Conservation (phyloP, 2,329 filamentous ascomycete genomes). For the Davidsoniella australis region DNA sequence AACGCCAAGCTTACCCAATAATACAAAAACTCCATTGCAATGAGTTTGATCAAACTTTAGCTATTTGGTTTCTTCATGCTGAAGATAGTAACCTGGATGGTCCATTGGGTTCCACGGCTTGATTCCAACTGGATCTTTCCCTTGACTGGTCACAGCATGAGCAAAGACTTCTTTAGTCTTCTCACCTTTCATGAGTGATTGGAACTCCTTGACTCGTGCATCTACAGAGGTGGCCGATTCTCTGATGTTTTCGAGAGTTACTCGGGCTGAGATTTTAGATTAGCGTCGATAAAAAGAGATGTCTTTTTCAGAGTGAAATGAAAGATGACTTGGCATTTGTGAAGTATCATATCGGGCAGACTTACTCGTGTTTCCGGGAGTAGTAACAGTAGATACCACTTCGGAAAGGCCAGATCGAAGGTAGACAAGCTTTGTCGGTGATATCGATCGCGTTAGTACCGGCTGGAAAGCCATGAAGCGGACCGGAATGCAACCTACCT, state of each 20-base stretch:
- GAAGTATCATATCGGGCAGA: neutral
- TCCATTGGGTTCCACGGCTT: constrained; percentile 41
- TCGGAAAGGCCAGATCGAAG: constrained; percentile 12
- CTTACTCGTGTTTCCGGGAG: constrained; percentile 7
- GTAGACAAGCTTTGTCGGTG: constrained; percentile 8
- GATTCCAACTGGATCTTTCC: constrained; percentile 38
- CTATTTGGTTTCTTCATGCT: neutral
- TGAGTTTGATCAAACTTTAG: too few relatives aligned
- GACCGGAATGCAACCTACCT: constrained; percentile 9
- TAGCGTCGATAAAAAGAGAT: too few relatives aligned
- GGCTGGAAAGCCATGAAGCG: neutral
- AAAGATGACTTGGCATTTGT: neutral
- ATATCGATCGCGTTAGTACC: neutral
- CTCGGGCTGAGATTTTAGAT: constrained; percentile 21
- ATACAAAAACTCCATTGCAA: neutral
- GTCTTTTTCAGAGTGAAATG: neutral
- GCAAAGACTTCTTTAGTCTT: constrained; percentile 33
- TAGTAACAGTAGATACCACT: constrained; percentile 10
- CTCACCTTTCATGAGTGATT: constrained; percentile 28
- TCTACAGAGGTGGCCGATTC: constrained; percentile 4
- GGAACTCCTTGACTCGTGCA: constrained; percentile 28
- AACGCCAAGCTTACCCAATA: too few relatives aligned
- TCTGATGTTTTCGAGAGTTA: constrained; percentile 25
- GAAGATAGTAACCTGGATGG: constrained; percentile 36
- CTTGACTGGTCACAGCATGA: constrained; percentile 34